These are phyloP conservation scores for Pinus taeda DNA, from an alignment of 75 land plant genomes.

Conservation along the genomic window DNA sequence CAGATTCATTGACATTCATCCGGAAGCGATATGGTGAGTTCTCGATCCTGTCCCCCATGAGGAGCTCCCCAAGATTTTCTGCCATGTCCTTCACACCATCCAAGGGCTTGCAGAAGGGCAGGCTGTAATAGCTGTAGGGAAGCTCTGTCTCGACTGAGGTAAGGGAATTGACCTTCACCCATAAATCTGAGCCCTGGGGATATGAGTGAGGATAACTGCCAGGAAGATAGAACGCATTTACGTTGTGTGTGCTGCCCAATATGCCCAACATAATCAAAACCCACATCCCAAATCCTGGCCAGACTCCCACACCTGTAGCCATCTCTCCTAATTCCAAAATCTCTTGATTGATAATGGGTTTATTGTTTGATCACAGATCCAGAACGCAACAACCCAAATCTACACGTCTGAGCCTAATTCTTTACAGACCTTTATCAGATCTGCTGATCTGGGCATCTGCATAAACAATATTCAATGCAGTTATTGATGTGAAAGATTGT, in stretches of 20 bases:
- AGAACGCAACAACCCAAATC: not conserved
- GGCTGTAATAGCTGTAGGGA: slow-evolving; percentile 51
- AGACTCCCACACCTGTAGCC: not conserved
- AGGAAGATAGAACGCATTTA: slow-evolving; percentile 40
- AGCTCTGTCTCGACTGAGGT: slow-evolving; percentile 67
- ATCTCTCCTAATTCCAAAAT: not conserved
- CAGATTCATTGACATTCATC: slow-evolving; percentile 36
- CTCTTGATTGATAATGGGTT: not conserved
- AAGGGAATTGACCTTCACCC: slow-evolving; percentile 59
- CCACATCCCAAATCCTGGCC: not conserved
- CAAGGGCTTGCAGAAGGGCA: slow-evolving; percentile 57
- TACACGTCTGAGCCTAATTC: not conserved
- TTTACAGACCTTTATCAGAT: not conserved
- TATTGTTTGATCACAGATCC: slow-evolving; percentile 1
- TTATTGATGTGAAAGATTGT: not conserved
- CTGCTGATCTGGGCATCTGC: not conserved
- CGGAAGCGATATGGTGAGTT: slow-evolving; percentile 55
- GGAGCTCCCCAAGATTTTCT: slow-evolving; percentile 67
- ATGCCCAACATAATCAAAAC: slow-evolving; percentile 2
- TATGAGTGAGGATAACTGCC: slow-evolving; percentile 55
- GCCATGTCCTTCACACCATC: slow-evolving; percentile 59
- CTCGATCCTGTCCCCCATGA: slow-evolving; percentile 73
- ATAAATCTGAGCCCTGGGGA: slow-evolving; percentile 15
- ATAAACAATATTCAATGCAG: not conserved
- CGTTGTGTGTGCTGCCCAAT: not conserved